These are phyloP conservation scores for Saccharata proteae DNA, from an alignment of 2,329 filamentous ascomycete genomes.

Conservation along the genomic window DNA sequence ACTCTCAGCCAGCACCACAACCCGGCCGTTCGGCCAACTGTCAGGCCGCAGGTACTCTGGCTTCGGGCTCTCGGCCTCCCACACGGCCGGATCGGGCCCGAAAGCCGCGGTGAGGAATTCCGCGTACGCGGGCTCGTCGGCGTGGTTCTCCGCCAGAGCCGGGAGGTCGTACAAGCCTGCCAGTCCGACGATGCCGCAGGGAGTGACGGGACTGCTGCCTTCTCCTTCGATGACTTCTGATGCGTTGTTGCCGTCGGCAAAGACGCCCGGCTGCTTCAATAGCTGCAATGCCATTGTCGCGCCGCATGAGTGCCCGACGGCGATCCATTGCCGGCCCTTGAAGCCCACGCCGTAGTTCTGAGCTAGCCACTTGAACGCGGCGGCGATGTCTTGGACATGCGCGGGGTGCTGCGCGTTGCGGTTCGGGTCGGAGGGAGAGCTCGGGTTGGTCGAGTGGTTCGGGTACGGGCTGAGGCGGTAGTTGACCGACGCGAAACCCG, in stretches of 20 bases:
- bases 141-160: slow-evolving; percentile 36
- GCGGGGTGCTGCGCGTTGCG: slow-evolving; percentile 45
- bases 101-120: slow-evolving; percentile 51
- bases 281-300: slow-evolving; percentile 53
- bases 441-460: slow-evolving; percentile 31
- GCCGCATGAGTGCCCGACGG: slow-evolving; percentile 52
- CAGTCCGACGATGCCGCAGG: slow-evolving; percentile 47
- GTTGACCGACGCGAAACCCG: slow-evolving; percentile 52
- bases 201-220: slow-evolving; percentile 7
- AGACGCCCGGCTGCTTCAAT: slow-evolving; percentile 21
- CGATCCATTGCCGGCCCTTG: slow-evolving; percentile 22
- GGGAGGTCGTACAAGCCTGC: slow-evolving; percentile 57
- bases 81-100: slow-evolving; percentile 38
- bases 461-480: slow-evolving; percentile 49
- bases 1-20: slow-evolving; percentile 35
- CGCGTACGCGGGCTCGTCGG: slow-evolving; percentile 40
- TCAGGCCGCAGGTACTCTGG: background rate
- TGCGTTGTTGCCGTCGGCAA: slow-evolving; percentile 24
- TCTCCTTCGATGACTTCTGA: background rate
- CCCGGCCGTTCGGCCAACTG: slow-evolving; percentile 15
- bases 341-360: slow-evolving; percentile 31
- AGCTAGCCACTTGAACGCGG: slow-evolving; percentile 40
- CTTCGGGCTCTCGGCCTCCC: slow-evolving; percentile 45
- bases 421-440: slow-evolving; percentile 23
- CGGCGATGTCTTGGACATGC: slow-evolving; percentile 46